Conservation (phyloP, 2,329 filamentous ascomycete species). For the Neofusicoccum parvum region DNA sequence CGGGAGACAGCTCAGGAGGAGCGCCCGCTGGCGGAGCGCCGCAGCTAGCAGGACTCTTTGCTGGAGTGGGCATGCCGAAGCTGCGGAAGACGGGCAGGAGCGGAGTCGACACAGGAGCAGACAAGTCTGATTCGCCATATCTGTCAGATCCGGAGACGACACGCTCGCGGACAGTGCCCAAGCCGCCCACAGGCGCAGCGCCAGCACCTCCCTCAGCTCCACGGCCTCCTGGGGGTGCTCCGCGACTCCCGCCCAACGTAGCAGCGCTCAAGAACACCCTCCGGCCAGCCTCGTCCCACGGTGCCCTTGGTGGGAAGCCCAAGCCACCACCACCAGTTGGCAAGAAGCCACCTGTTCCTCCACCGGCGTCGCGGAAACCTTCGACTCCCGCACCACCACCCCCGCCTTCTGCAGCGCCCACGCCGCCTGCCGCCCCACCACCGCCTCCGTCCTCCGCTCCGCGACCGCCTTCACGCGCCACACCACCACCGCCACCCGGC, state of each 20-base stretch:
- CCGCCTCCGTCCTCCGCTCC: conserved; percentile 56
- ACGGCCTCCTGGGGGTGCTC: conserved; percentile 46
- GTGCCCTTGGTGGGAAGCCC: conserved; percentile 54
- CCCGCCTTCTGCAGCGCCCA: conserved; percentile 46
- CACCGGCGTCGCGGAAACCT: conserved; percentile 59
- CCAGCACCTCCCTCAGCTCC: conserved; percentile 56
- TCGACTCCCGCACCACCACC: conserved; percentile 50
- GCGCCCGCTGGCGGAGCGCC: conserved; percentile 52
- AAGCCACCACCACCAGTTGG: conserved; percentile 75
- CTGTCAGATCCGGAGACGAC: conserved; percentile 75
- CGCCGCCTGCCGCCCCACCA: conserved; percentile 54
- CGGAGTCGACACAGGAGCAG: conserved; percentile 54
- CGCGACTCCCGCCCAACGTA: conserved; percentile 60
- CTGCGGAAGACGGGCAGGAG: conserved; percentile 78
- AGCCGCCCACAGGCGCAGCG: conserved; percentile 47
- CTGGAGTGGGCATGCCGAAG: conserved; percentile 87
- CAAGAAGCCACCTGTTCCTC: conserved; percentile 69
- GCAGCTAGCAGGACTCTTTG: conserved; percentile 85
- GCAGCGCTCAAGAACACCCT: conserved; percentile 50
- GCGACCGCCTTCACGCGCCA: conserved; percentile 50
- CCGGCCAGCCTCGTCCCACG: conserved; percentile 58
- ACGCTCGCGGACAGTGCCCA: conserved; percentile 52
- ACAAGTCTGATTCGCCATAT: conserved; percentile 69
- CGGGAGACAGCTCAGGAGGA: conserved; percentile 29
- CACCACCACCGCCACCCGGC: conserved; percentile 37